Evolutionary conservation across 2,329 filamentous ascomycete genomes (phyloP), one percentile per base, ranked within the genome.

Genomic region (Cryphonectria nitschkei): DNA sequence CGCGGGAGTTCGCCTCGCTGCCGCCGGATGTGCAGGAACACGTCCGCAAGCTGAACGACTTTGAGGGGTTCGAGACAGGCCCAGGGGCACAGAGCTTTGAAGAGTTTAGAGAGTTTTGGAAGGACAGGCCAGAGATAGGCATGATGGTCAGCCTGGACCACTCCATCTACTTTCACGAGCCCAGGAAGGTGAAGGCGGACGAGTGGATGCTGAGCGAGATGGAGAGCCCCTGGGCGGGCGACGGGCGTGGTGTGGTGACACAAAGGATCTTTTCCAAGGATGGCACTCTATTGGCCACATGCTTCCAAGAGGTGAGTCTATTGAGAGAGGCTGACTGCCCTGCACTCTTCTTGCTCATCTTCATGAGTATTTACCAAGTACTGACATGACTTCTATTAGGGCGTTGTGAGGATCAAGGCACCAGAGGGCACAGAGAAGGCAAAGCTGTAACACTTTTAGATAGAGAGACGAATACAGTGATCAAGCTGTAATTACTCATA

Each of bases 141-240:
- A 96, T 96, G 93, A 90, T 94, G 87, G 93, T 96, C 67, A 92
- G 89, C 75, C 82, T 95, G 67, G 93, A 96, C 78, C 93, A 96
- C 79, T 87, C 85, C 66, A 90, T 91, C 73, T 91, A 91, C 79
- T 91, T 91, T 76, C 89, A 91, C 76, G 87, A 89, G 80, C 88
- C 89, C 34, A 80, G 81, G 71, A 80, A 80, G 70, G 86, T 91
- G 69, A 83, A 81, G 75, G 89, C 88, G 5, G 89, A 91, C 76
- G 88, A 94, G 80, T 95, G 92, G 92, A 91, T 94, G 87, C 89
- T 93, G 75, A 88, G 86, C 29, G 92, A 95, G 83, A 93, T 93
- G 87, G 88, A 92, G 80, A 93, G 89, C 69, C 92, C 93, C 0
- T 96, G 93, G 93, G 87, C 90, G 2, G 92, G 91, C 1, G 91